Percentiles rank a stretch among this genome's conserved stretches.
Conservation (phyloP, 2,329 filamentous ascomycete genomes). For the Fusarium drepaniforme region DNA sequence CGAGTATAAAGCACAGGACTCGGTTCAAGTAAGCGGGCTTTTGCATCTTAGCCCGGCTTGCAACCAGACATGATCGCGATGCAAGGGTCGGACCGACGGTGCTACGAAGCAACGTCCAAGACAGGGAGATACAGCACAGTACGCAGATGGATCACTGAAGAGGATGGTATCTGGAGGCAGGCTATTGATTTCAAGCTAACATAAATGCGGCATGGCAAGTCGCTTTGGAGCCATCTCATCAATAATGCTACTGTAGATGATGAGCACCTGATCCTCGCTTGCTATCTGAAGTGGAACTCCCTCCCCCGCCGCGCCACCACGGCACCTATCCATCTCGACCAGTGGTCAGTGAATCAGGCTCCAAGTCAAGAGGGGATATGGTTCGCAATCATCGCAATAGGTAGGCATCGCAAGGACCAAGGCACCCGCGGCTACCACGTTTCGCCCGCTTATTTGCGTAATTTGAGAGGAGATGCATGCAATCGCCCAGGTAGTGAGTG, state of each 20-base stretch:
- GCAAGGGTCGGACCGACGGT: conserved; percentile 1
- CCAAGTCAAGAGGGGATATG: background rate
- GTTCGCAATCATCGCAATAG: conserved; percentile 12
- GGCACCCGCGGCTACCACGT: conserved; percentile 18
- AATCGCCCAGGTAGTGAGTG: background rate
- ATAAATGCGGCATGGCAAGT: conserved; percentile 4
- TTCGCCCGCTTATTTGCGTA: conserved; percentile 25
- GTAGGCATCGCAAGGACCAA: background rate
- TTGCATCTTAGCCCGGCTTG: background rate
- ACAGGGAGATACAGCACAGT: background rate
- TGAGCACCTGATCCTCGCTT: conserved; percentile 25
- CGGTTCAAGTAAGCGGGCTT: background rate
- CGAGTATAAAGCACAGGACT: background rate
- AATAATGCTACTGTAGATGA: conserved; percentile 14
- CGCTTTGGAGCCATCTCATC: conserved; percentile 8
- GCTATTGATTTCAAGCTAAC: background rate
- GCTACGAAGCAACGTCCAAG: background rate
- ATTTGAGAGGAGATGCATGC: background rate
- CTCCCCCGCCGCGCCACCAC: conserved; percentile 3
- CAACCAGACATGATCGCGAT: background rate
- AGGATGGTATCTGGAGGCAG: background rate
- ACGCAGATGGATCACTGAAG: background rate
- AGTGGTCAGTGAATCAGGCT: background rate
- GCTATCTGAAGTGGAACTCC: conserved; percentile 4
- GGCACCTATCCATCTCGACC: background rate